Base-by-base conservation (phyloP, 192 early-diverging fungal genomes). In the Linnemannia elongata region DNA sequence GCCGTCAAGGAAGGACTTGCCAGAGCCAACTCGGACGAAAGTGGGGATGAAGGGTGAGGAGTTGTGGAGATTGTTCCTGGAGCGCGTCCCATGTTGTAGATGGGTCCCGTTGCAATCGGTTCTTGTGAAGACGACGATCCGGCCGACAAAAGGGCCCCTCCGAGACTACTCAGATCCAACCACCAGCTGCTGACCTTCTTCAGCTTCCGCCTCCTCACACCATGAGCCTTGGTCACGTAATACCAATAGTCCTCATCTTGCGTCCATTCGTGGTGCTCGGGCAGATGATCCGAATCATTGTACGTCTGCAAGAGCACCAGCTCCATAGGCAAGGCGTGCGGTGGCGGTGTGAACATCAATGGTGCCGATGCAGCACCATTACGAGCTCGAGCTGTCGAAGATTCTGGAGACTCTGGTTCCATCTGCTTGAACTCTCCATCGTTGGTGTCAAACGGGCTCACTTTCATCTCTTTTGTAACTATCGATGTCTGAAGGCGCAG, bases 131-230 rank as follows among this genome's bases (percentile, higher is more conserved):
- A 54, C 1, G 76, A 77, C 41, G 72, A 76, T 45, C 83, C 79
- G 9, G 60, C 60, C 6, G 70, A 69, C 47, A 78, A 69, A 18
- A 86, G 33, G 0, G 78, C 83, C 8, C 42, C 75, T 1, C 83
- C 83, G 69, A 86, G 75, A 36, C 79, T 81, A 18, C 79, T 68
- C 70, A 87, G 69, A 52, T 87, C 85, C 55, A 87, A 38, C 85
- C 85, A 87, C 85, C 85, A 87, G 27, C 75, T 87, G 72, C 85
- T 87, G 49, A 87, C 85, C 72, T 87, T 87, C 54, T 87, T 87
- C 75, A 87, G 33, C 55, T 87, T 87, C 47, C 85, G 85, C 38
- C 85, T 72, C 27, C 68, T 74, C 60, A 87, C 85, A 22, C 85
- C 85, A 81, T 87, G 85, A 17, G 76, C 60, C 75, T 87, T 87